Base-by-base conservation (phyloP, 768 basidiomycete species). In the Peribolospora baueri region DNA sequence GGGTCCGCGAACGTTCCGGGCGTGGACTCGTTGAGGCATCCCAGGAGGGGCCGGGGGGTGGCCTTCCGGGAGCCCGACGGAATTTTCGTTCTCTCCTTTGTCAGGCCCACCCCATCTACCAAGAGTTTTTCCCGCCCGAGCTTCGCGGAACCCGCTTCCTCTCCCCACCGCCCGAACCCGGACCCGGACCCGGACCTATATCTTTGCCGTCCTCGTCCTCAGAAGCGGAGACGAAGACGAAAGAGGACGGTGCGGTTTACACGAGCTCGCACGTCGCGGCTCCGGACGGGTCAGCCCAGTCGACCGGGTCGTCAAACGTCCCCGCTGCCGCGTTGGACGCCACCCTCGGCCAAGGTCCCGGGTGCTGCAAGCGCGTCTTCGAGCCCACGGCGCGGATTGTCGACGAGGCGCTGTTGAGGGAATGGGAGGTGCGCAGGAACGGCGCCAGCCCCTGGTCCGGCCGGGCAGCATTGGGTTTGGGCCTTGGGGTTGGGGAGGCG, bases 341-440 rank as follows among this genome's bases (percentile, higher is more conserved):
- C 45, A 45, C 58, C 10, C 46, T 39, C 4, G 52, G 51, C 47
- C 55, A 57, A 39, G 50, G 45, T 1, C 36, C 40, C 11, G 1
- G 56, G 25, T 46, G 48, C 6, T 57, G 55, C 13, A 58, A 56
- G 25, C 42, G 14, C 6, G 11, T 56, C 7, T 42, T 56, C 3
- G 40, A 51, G 50, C 42, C 55, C 5, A 45, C 50, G n/a, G 55
- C 50, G 25, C 50, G 50, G 43, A 54, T 38, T 25, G 46, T 50
- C 14, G 77, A 82, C 63, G 79, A 81, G 60, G 70, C 69, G 14
- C 70, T 71, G 38, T 67, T 82, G 55, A 55, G 79, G 77, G 80
- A 82, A 62, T 65, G 57, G 53, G 68, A 72, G 58, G 68, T 25
- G 25, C 25, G 25, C 25, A 25, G 25, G 25, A 25, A 25, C 25